Percentiles rank a stretch among this genome's conserved stretches.
Evolutionary conservation across 2,329 filamentous ascomycete species (phyloP).

Genomic region (Cylindrodendrum hubeiense): DNA sequence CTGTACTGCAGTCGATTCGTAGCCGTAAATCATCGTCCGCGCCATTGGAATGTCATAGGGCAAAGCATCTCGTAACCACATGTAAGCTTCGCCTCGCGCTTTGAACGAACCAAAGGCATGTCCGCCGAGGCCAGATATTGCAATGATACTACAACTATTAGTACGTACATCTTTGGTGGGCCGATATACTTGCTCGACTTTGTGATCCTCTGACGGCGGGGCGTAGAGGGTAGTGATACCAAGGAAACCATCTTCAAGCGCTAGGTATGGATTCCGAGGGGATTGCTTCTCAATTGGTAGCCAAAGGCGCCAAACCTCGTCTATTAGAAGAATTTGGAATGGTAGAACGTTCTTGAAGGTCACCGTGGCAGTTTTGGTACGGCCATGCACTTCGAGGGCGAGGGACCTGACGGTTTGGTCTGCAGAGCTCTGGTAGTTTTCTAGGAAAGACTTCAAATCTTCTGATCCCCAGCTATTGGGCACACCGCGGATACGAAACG

Average conservation of each 20-base stretch:
- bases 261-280: background rate
- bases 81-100: slow-evolving; percentile 35
- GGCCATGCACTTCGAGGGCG: slow-evolving; percentile 2
- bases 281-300: background rate
- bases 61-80: slow-evolving; percentile 48
- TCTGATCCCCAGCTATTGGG: background rate
- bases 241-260: slow-evolving; percentile 12
- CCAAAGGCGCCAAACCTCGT: background rate
- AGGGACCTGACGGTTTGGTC: background rate
- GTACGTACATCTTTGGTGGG: background rate
- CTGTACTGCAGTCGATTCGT: slow-evolving; percentile 32
- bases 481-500: slow-evolving; percentile 10
- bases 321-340: background rate
- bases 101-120: slow-evolving; percentile 49
- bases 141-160: slow-evolving; percentile 11
- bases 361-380: slow-evolving; percentile 3
- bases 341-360: background rate
- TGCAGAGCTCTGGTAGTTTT: background rate
- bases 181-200: slow-evolving; percentile 12
- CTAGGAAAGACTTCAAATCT: background rate
- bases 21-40: slow-evolving; percentile 45
- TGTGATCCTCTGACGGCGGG: slow-evolving; percentile 1
- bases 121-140: slow-evolving; percentile 36
- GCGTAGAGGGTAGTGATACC: slow-evolving; percentile 17
- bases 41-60: slow-evolving; percentile 34